Conservation (phyloP, 2,329 filamentous ascomycete species). For the Rhynchosporium secalis region DNA sequence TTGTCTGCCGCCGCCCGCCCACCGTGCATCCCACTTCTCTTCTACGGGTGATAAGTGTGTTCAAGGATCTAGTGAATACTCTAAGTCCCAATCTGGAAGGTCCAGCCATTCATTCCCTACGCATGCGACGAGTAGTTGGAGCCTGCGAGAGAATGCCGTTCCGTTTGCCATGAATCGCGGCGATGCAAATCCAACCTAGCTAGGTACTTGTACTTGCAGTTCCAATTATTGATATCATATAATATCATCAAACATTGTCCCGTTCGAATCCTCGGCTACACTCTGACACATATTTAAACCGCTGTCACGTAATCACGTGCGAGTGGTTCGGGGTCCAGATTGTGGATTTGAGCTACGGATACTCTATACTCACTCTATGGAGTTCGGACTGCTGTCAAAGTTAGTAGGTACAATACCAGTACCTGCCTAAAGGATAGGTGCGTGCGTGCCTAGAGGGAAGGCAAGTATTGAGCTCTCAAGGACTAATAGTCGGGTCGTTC, state of each 20-base stretch:
- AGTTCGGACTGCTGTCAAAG: neutral
- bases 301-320: neutral
- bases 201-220: too few relatives aligned
- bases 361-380: too few relatives aligned
- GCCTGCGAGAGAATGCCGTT: neutral
- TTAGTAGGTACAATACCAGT: neutral
- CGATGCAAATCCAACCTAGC: too few relatives aligned
- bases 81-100: constrained; percentile 17
- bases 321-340: constrained; percentile 5
- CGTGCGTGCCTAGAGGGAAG: too few relatives aligned
- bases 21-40: constrained; percentile 19
- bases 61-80: neutral
- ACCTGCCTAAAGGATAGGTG: too few relatives aligned
- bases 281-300: too few relatives aligned
- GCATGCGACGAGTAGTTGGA: neutral
- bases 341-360: neutral
- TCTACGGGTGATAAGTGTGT: constrained; percentile 8
- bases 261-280: too few relatives aligned
- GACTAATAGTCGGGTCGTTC: too few relatives aligned
- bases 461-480: too few relatives aligned
- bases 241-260: too few relatives aligned
- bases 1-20: neutral
- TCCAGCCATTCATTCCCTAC: constrained; percentile 4
- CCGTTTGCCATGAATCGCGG: too few relatives aligned
- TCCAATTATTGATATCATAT: too few relatives aligned